Base-by-base conservation (phyloP, 2,329 filamentous ascomycete species). In the Aspergillus unguis region DNA sequence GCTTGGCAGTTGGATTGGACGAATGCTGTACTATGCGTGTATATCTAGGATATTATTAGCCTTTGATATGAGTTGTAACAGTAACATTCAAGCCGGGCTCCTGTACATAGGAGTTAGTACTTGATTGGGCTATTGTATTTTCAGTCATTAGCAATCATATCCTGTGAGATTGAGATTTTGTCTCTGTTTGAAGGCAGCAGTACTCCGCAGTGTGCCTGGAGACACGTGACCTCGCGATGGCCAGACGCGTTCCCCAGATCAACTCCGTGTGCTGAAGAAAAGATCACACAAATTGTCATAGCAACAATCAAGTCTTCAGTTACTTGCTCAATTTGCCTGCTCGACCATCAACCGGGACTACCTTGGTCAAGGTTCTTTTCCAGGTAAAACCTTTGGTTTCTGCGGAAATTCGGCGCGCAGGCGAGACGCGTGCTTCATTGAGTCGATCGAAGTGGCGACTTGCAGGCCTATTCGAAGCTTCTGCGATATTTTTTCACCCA, bases 211-310 rank as follows among this genome's bases (percentile, higher is more conserved):
- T 42, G 44, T 45, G 53, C 33, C 50, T 48, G 25, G 29, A 29
- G 8, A 2, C 69, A 72, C 69, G 68, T 72, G 69, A 72, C 50
- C 38, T 67, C 69, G 69, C 60, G 69, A 70, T 63, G 52, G 58
- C 52, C 58, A 48, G 62, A 71, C 68, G 69, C 67, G 68, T 69
- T 17, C 63, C 29, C 48, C 41, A 53, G 50, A 46, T 17, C 52
- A 53, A 48, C 49, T 35, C 48, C 27, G 40, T 23, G 40, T 25
- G 5, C 31, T 17, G 40, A 40, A 35, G 41, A 40, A 36, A 29
- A 35, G 23, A 28, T 29, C n/a, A 46, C n/a, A 26, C 27, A 38
- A 46, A 54, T 65, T 63, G 60, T 59, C 58, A 62, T 61, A 65
- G 56, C 58, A 60, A 56, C 53, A 33, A 49, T 7, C 38, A 38